A percentile compares a stretch with the other conserved stretches of the same genome.
These are phyloP conservation scores for Hansfordia pulvinata DNA, from an alignment of 2,329 filamentous ascomycete species.

Conservation along the genomic window DNA sequence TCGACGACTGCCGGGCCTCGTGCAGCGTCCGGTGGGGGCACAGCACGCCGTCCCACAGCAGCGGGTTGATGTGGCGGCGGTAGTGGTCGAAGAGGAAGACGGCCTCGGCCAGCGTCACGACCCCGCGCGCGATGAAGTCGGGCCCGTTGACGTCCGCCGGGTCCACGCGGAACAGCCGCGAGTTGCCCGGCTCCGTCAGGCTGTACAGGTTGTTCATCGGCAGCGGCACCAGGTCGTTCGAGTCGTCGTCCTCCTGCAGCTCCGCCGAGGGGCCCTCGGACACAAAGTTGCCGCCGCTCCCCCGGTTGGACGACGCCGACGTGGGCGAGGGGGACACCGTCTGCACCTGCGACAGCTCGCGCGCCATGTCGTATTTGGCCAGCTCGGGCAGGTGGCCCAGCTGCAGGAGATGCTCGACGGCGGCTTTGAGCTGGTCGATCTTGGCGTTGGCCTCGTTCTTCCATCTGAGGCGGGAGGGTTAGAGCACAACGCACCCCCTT, in stretches of 20 bases:
- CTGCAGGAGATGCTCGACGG: conserved; percentile 6
- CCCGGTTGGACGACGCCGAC: conserved; percentile 1
- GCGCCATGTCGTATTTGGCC: not conserved
- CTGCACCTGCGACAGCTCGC: not conserved
- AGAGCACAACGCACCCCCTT: too few species aligned
- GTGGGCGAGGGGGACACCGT: conserved; percentile 2
- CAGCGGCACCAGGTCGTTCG: conserved; percentile 6
- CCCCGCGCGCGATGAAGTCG: conserved; percentile 9
- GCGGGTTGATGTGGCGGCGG: conserved; percentile 7
- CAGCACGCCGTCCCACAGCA: conserved; percentile 9
- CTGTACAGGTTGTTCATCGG: conserved; percentile 9
- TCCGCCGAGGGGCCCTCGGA: conserved; percentile 6
- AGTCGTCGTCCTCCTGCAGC: conserved; percentile 6
- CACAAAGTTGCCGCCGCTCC: conserved; percentile 3
- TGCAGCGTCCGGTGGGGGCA: conserved; percentile 7
- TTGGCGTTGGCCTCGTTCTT: conserved; percentile 5
- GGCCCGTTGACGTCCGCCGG: conserved; percentile 6
- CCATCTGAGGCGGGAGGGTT: conserved; percentile 4
- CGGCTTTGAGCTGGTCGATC: conserved; percentile 5
- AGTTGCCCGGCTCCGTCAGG: conserved; percentile 6
- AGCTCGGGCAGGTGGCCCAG: conserved; percentile 4
- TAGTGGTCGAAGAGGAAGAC: conserved; percentile 10
- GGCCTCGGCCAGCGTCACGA: conserved; percentile 7
- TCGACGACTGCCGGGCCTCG: conserved; percentile 8
- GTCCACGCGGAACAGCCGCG: conserved; percentile 7